Percentiles rank a stretch among this genome's conserved stretches.
Conservation (phyloP, 352 stramenopile genomes). For the Thalassiosira pacifica region DNA sequence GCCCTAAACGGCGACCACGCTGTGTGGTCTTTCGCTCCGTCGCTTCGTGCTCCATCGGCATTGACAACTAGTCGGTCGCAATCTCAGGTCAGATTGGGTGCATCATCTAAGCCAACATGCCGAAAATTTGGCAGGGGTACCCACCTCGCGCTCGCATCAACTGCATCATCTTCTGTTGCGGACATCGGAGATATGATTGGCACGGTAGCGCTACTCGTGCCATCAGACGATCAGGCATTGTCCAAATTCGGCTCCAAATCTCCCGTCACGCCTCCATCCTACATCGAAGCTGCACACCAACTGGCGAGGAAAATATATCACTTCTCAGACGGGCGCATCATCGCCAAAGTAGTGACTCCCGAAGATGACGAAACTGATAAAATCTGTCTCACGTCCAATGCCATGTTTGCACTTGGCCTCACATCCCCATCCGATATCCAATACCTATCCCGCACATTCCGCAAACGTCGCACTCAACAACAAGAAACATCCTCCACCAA, state of each 20-base stretch:
- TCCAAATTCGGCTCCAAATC: conserved; percentile 74
- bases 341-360: conserved; percentile 53
- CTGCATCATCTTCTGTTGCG: background rate
- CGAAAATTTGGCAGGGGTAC: background rate
- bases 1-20: background rate
- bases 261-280: conserved; percentile 60
- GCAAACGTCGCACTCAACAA: conserved; percentile 22
- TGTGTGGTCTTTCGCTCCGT: background rate
- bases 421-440: conserved; percentile 48
- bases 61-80: background rate
- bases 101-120: background rate
- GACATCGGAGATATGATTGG: conserved; percentile 39
- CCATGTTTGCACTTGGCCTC: conserved; percentile 72
- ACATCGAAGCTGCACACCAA: conserved; percentile 64
- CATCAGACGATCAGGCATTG: conserved; percentile 31
- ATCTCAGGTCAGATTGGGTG: background rate
- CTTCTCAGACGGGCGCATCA: conserved; percentile 75
- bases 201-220: conserved; percentile 63
- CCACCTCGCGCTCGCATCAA: too few relatives aligned
- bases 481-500: conserved; percentile 26
- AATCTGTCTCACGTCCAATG: conserved; percentile 55
- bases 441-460: conserved; percentile 58
- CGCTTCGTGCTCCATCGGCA: background rate
- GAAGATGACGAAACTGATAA: conserved; percentile 37
- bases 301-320: conserved; percentile 67